Evolutionary conservation across 2,329 filamentous ascomycete species (phyloP).

Genomic region (Aspergillus sp.): DNA sequence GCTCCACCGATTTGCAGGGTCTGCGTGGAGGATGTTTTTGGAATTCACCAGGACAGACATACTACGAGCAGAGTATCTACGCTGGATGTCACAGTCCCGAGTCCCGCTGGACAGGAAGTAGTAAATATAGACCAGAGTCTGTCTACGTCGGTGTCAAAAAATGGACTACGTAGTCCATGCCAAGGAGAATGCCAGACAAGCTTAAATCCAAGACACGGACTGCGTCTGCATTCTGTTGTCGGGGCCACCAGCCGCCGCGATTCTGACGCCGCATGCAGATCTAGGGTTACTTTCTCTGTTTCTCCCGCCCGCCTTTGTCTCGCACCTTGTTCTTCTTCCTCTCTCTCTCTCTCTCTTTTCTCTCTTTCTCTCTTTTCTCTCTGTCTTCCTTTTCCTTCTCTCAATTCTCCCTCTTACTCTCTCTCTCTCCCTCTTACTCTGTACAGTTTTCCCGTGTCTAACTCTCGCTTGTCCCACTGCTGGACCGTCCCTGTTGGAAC

Average conservation of each 20-base stretch:
- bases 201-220: too few species aligned
- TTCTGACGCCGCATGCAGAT: conserved; percentile 3
- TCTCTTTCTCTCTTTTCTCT: not conserved
- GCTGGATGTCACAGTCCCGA: too few species aligned
- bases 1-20: not conserved
- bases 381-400: conserved; percentile 1
- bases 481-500: conserved; percentile 1
- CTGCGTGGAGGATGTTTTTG: not conserved
- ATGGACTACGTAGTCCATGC: too few species aligned
- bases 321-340: conserved; percentile 3
- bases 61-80: too few species aligned
- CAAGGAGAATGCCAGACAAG: too few species aligned
- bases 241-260: conserved; percentile 14
- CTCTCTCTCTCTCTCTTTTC: conserved; percentile 2
- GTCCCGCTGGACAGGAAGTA: too few species aligned
- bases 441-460: too few species aligned
- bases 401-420: not conserved
- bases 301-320: not conserved
- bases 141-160: too few species aligned
- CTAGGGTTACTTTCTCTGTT: not conserved
- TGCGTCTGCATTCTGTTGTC: conserved; percentile 6
- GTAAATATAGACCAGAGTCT: too few species aligned
- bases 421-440: too few species aligned
- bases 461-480: not conserved
- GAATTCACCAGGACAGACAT: too few species aligned